phyloP scores from a whole-genome alignment of 2,329 filamentous ascomycete genomes.

The Alternaria arborescens region DNA sequence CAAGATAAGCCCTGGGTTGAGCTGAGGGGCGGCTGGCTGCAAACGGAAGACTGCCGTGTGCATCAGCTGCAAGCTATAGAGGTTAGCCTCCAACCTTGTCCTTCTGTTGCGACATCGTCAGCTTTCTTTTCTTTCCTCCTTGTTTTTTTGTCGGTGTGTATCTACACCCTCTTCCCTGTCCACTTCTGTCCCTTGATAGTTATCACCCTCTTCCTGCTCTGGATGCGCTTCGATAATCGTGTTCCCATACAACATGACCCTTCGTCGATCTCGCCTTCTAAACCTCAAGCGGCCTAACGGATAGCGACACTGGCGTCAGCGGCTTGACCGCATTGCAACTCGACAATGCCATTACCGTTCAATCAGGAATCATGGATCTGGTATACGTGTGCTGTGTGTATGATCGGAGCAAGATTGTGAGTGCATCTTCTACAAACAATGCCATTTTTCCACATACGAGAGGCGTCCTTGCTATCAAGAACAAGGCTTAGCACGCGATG shows the following conservation, averaged over 20 bases:
- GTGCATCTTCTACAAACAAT: slow-evolving; percentile 20
- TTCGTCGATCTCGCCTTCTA: slow-evolving; percentile 18
- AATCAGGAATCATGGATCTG: slow-evolving; percentile 58
- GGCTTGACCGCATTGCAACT: slow-evolving; percentile 9
- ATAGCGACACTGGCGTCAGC: slow-evolving; percentile 12
- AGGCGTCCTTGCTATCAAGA: neutral
- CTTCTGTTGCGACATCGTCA: slow-evolving; percentile 5
- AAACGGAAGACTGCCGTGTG: slow-evolving; percentile 8
- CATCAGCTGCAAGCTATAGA: slow-evolving; percentile 16
- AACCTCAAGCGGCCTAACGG: slow-evolving; percentile 25
- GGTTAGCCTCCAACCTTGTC: slow-evolving; percentile 9
- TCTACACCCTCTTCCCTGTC: neutral
- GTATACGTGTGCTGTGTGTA: slow-evolving; percentile 53
- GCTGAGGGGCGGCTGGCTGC: neutral
- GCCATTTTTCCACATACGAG: neutral
- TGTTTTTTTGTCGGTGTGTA: neutral
- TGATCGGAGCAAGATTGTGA: slow-evolving; percentile 55
- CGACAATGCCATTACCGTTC: slow-evolving; percentile 38
- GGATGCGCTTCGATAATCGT: slow-evolving; percentile 6
- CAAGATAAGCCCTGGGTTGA: slow-evolving; percentile 7
- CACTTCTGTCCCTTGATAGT: neutral
- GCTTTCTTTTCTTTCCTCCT: slow-evolving; percentile 5
- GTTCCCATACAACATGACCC: slow-evolving; percentile 30
- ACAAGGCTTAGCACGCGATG: slow-evolving; percentile 7
- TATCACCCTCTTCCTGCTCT: slow-evolving; percentile 6